Evolutionary conservation across 805 yeast genomes (phyloP).

Genomic region (Metschnikowia proteae): DNA sequence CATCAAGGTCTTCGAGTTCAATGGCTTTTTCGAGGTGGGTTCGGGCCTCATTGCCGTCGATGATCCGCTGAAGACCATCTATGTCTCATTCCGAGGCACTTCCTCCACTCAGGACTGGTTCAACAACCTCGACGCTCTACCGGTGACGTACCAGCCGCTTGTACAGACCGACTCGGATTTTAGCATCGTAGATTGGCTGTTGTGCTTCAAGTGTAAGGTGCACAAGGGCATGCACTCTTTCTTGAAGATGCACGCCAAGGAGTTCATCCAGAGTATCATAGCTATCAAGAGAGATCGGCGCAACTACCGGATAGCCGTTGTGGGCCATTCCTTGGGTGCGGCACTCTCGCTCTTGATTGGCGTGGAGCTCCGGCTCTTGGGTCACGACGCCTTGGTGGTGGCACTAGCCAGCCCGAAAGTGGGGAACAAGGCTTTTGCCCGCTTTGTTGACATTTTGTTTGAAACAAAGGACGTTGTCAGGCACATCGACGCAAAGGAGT

Average conservation of each 20-base stretch:
- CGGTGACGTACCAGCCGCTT: constrained; percentile 46
- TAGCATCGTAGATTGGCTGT: constrained; percentile 8
- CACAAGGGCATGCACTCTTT: constrained; percentile 63
- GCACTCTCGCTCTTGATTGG: constrained; percentile 65
- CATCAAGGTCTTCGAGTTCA: constrained; percentile 38
- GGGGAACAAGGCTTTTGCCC: constrained; percentile 50
- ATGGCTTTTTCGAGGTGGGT: constrained; percentile 44
- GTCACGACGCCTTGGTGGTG: constrained; percentile 51
- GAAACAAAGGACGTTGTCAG: constrained; percentile 28
- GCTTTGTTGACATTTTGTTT: constrained; percentile 51
- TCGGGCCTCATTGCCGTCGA: constrained; percentile 55
- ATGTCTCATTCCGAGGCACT: constrained; percentile 62
- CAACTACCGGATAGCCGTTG: constrained; percentile 47
- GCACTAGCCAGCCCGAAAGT: constrained; percentile 64
- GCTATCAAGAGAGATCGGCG: constrained; percentile 36
- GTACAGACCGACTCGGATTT: constrained; percentile 19
- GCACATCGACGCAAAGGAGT: constrained; percentile 19
- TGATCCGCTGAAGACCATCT: constrained; percentile 38
- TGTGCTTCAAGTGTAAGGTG: constrained; percentile 51
- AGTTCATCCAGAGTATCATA: constrained; percentile 35
- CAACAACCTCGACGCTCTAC: constrained; percentile 50
- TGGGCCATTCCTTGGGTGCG: constrained; percentile 79
- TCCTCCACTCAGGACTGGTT: constrained; percentile 58
- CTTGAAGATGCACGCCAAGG: constrained; percentile 34
- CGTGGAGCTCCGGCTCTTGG: constrained; percentile 53